Evolutionary conservation across 2,329 filamentous ascomycete species (phyloP).

Genomic region (Cytospora chrysosperma): DNA sequence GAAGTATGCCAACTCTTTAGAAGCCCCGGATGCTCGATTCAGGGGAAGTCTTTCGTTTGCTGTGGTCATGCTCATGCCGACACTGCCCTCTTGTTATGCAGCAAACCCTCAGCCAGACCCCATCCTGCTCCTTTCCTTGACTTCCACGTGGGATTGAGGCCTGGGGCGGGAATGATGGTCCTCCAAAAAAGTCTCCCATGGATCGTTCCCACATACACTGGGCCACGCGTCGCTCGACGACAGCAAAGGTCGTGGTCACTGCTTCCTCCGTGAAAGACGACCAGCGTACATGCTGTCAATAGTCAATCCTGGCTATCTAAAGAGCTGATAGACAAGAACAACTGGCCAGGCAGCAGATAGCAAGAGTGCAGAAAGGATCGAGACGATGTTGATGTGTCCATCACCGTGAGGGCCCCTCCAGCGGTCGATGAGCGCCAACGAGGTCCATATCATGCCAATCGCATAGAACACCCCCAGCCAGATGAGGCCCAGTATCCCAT

Average conservation of each 20-base stretch:
- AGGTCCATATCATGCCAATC: slow-evolving; percentile 30
- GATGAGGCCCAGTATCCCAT: slow-evolving; percentile 26
- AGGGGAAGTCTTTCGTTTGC: no score
- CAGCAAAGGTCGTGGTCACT: no score
- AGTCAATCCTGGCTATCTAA: background rate
- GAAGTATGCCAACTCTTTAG: no score
- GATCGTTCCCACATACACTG: no score
- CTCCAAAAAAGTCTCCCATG: no score
- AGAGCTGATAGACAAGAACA: slow-evolving; percentile 23
- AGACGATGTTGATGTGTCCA: slow-evolving; percentile 22
- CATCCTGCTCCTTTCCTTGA: background rate
- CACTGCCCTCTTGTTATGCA: background rate
- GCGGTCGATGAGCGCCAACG: slow-evolving; percentile 29
- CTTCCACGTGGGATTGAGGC: background rate
- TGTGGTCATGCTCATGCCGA: no score
- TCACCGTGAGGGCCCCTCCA: slow-evolving; percentile 31
- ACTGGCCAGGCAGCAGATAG: slow-evolving; percentile 28
- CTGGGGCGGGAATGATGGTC: background rate
- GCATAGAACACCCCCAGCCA: slow-evolving; percentile 27
- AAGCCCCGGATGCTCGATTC: no score
- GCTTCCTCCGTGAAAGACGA: no score
- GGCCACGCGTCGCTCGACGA: no score
- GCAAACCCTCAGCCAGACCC: background rate
- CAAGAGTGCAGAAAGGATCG: slow-evolving; percentile 26
- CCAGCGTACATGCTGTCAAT: background rate